Evolutionary conservation across 371 early-diverging fungal species (phyloP).

Genomic region (Mucor plumbeus): DNA sequence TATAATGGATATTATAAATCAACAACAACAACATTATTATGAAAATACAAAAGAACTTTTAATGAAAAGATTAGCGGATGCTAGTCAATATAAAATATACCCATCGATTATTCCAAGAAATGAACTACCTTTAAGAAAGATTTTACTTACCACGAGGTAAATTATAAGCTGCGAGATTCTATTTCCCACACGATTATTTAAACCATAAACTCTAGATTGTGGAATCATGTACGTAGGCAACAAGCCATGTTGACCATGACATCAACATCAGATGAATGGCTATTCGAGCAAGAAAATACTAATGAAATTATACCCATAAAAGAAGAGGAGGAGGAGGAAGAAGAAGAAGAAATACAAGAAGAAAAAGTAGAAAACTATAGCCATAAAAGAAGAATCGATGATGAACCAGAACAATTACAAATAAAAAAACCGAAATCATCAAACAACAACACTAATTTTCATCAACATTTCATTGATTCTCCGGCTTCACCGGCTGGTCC

Average conservation of each 20-base stretch:
- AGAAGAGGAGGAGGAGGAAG: neutral
- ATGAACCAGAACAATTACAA: neutral
- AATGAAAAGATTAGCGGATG: constrained; percentile 35
- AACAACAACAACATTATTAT: constrained; percentile 4
- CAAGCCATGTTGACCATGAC: constrained; percentile 22
- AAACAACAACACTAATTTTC: constrained; percentile 7
- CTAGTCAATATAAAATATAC: constrained; percentile 38
- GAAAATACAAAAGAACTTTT: constrained; percentile 27
- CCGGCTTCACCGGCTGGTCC: constrained; percentile 38
- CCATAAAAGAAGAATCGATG: neutral
- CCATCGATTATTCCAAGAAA: constrained; percentile 31
- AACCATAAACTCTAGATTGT: constrained; percentile 23
- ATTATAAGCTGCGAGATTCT: neutral
- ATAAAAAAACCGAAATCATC: constrained; percentile 15
- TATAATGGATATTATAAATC: constrained; percentile 8
- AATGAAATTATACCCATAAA: constrained; percentile 9
- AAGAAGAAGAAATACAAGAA: constrained; percentile 4
- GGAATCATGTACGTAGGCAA: constrained; percentile 35
- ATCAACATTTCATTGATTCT: constrained; percentile 23
- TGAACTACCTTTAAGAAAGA: constrained; percentile 34
- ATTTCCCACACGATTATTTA: constrained; percentile 11
- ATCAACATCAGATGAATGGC: constrained; percentile 20
- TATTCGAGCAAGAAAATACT: constrained; percentile 22
- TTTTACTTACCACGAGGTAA: constrained; percentile 38
- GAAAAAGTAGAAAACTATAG: neutral